These are phyloP conservation scores for Plasmodium knowlesi DNA, from an alignment of 169 alveolate species.

Conservation along the genomic window DNA sequence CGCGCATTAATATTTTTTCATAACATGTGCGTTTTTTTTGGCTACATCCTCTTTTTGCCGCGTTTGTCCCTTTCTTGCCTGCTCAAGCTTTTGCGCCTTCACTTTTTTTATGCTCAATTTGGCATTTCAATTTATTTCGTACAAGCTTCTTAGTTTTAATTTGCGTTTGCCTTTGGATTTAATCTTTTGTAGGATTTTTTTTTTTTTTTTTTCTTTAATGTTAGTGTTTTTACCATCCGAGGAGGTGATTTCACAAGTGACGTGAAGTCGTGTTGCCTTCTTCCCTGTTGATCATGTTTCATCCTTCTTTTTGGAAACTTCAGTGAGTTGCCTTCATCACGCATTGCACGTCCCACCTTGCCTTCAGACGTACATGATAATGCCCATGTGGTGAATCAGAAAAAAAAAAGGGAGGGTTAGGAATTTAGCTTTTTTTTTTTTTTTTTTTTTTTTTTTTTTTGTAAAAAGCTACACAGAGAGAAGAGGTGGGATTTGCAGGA, in stretches of 20 bases:
- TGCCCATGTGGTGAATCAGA: not conserved
- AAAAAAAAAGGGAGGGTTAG: not conserved
- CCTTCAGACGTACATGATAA: not conserved
- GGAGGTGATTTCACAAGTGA: not conserved
- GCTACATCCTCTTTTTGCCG: not conserved
- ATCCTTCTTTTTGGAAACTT: not conserved
- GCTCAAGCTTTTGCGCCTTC: not conserved
- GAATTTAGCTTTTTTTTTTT: not conserved
- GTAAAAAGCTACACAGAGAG: not conserved
- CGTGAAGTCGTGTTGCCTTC: not conserved
- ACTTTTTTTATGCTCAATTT: not conserved
- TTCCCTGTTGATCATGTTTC: not conserved
- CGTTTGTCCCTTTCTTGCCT: not conserved
- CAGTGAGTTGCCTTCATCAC: not conserved
- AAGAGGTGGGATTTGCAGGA: not conserved
- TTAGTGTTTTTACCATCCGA: not conserved
- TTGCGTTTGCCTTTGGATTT: not conserved
- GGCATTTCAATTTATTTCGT: not conserved
- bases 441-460: too few species aligned
- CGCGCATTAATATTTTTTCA: not conserved
- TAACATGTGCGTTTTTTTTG: not conserved
- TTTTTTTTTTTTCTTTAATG: too few species aligned
- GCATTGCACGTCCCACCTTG: not conserved
- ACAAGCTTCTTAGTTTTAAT: not conserved
- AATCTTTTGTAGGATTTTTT: not conserved